Percentiles rank a stretch among this genome's conserved stretches.
Conservation (phyloP, 1,284 basidiomycete genomes). For the Pseudozyma hubeiensis region DNA sequence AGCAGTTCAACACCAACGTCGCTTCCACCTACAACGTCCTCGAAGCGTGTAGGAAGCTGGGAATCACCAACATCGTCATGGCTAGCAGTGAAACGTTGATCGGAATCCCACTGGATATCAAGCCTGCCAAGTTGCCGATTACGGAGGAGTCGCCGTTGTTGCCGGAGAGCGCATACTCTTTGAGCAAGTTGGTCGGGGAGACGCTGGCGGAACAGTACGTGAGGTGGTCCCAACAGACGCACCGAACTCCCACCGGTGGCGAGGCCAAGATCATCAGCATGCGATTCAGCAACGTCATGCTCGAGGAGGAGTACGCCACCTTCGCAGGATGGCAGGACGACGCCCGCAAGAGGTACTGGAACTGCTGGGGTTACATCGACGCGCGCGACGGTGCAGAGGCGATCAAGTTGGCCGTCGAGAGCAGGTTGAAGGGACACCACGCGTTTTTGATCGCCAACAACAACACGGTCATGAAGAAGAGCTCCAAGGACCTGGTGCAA, state of each 20-base stretch:
- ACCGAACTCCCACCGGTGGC: slow-evolving; percentile 14
- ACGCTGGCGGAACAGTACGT: slow-evolving; percentile 69
- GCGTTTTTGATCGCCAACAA: slow-evolving; percentile 70
- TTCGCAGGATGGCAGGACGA: slow-evolving; percentile 70
- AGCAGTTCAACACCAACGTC: slow-evolving; percentile 69
- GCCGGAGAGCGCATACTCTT: slow-evolving; percentile 69
- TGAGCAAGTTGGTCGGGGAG: slow-evolving; percentile 70
- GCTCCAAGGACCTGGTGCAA: slow-evolving; percentile 68
- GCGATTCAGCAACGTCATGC: slow-evolving; percentile 70
- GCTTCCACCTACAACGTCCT: slow-evolving; percentile 69
- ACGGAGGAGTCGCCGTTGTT: slow-evolving; percentile 63
- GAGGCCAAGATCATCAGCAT: slow-evolving; percentile 69
- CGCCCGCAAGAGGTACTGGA: slow-evolving; percentile 44
- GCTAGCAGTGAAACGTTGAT: slow-evolving; percentile 69
- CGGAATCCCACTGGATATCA: slow-evolving; percentile 69
- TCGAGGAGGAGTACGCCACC: slow-evolving; percentile 67
- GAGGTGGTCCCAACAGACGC: slow-evolving; percentile 65
- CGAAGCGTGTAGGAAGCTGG: slow-evolving; percentile 68
- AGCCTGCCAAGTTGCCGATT: slow-evolving; percentile 66
- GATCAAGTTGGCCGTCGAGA: slow-evolving; percentile 67
- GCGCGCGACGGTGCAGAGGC: slow-evolving; percentile 69
- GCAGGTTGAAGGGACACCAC: slow-evolving; percentile 67
- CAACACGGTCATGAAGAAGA: slow-evolving; percentile 67
- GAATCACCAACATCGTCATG: slow-evolving; percentile 68
- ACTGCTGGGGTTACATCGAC: slow-evolving; percentile 64